A percentile compares a stretch with the other conserved stretches of the same genome.
Conservation (phyloP, 495 filamentous ascomycete genomes). For the Parmelia sp. region DNA sequence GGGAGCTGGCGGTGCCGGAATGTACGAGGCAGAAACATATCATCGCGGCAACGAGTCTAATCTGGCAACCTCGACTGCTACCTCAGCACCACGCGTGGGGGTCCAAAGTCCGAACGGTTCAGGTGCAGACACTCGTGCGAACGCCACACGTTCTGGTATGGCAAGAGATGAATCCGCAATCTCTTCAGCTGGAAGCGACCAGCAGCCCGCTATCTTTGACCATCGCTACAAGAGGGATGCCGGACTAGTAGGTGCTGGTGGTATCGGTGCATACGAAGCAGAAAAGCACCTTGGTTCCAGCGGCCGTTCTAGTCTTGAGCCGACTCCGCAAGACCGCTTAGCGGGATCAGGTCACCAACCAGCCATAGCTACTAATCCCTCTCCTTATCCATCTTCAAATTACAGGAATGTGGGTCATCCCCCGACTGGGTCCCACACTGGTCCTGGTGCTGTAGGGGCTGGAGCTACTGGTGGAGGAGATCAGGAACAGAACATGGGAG, state of each 20-base stretch:
- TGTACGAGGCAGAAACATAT: conserved; percentile 21
- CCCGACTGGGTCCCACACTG: conserved; percentile 5
- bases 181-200: conserved; percentile 16
- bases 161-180: background rate
- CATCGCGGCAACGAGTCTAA: conserved; percentile 8
- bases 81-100: conserved; percentile 1
- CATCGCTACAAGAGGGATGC: conserved; percentile 17
- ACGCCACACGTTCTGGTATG: background rate
- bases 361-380: background rate
- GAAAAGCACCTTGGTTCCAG: conserved; percentile 17
- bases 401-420: conserved; percentile 11
- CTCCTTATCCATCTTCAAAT: conserved; percentile 4
- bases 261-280: conserved; percentile 18
- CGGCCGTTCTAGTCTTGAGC: background rate
- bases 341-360: conserved; percentile 15
- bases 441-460: conserved; percentile 15
- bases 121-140: background rate
- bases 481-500: conserved; percentile 10
- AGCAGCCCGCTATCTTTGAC: conserved; percentile 14
- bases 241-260: conserved; percentile 18
- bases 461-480: conserved; percentile 18
- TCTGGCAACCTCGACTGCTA: background rate
- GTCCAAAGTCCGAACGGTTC: background rate
- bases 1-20: conserved; percentile 16
- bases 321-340: conserved; percentile 14